A percentile compares a stretch with the other conserved stretches of the same genome.
phyloP scores from a whole-genome alignment of 2,329 filamentous ascomycete genomes.

The Colletotrichum sp. region DNA sequence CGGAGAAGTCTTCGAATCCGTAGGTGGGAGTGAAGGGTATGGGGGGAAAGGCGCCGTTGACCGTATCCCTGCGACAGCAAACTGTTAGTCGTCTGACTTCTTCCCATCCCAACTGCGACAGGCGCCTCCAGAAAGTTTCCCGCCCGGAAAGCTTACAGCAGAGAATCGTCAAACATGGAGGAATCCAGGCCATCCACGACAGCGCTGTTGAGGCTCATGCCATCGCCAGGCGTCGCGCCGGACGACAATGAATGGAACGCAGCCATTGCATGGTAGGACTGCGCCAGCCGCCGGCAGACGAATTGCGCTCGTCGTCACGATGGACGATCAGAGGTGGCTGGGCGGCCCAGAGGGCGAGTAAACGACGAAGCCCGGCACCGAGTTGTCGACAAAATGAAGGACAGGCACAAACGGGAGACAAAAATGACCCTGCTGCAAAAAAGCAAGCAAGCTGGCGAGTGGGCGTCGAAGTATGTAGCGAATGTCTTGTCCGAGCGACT shows the following conservation, averaged over 20 bases:
- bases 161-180: slow-evolving; percentile 59
- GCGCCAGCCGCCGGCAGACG: slow-evolving; percentile 24
- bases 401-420: background rate
- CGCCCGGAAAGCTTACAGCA: slow-evolving; percentile 49
- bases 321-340: background rate
- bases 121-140: background rate
- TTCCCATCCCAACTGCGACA: background rate
- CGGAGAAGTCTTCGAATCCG: slow-evolving; percentile 65
- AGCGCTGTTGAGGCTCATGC: slow-evolving; percentile 50
- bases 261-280: slow-evolving; percentile 58
- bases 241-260: slow-evolving; percentile 61
- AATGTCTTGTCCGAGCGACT: slow-evolving; percentile 11
- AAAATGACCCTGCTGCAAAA: background rate
- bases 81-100: slow-evolving; percentile 13
- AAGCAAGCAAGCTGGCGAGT: background rate
- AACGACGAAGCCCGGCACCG: background rate
- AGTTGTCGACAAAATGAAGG: background rate
- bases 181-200: slow-evolving; percentile 56
- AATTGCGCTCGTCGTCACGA: background rate
- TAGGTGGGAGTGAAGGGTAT: slow-evolving; percentile 64
- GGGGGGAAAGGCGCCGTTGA: slow-evolving; percentile 44
- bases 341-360: background rate
- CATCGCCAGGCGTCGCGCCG: slow-evolving; percentile 48
- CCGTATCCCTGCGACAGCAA: slow-evolving; percentile 41
- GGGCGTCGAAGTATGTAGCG: background rate